A percentile compares a stretch with the other conserved stretches of the same genome.
Evolutionary conservation across 179 eudicot species (phyloP).

Genomic region (Silene noctiflora): DNA sequence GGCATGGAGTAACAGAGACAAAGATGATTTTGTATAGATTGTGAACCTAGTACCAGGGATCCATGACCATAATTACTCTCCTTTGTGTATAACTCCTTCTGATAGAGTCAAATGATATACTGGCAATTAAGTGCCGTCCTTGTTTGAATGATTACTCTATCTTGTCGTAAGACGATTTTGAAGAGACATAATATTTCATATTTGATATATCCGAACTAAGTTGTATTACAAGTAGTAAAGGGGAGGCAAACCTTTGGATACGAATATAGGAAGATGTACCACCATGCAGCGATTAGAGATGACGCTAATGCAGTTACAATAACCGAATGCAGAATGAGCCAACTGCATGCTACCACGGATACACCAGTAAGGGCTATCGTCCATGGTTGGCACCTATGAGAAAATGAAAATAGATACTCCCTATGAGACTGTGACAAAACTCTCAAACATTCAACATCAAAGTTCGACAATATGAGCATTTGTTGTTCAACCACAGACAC

Average conservation of each 20-base stretch:
- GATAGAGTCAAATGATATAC: too few species aligned
- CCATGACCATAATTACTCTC: too few species aligned
- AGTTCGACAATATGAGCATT: background rate
- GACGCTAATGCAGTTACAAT: slow-evolving; percentile 48
- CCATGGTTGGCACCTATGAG: slow-evolving; percentile 92
- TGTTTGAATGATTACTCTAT: too few species aligned
- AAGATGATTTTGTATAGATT: background rate
- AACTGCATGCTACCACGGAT: slow-evolving; percentile 54
- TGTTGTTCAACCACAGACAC: background rate
- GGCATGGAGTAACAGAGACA: background rate
- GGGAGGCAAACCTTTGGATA: slow-evolving; percentile 78
- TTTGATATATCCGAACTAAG: background rate
- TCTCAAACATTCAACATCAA: background rate
- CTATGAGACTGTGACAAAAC: background rate
- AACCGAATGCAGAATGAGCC: slow-evolving; percentile 65
- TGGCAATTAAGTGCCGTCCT: too few species aligned
- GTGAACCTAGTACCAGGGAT: too few species aligned
- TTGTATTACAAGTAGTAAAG: background rate
- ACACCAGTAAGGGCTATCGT: slow-evolving; percentile 72
- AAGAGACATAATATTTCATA: background rate
- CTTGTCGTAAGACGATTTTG: background rate
- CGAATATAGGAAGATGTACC: slow-evolving; percentile 90
- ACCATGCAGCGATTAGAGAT: slow-evolving; percentile 62
- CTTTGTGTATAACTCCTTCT: too few species aligned
- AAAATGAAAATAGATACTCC: background rate